phyloP scores from a whole-genome alignment of 192 early-diverging fungal genomes.

The Coemansia interrupta region DNA sequence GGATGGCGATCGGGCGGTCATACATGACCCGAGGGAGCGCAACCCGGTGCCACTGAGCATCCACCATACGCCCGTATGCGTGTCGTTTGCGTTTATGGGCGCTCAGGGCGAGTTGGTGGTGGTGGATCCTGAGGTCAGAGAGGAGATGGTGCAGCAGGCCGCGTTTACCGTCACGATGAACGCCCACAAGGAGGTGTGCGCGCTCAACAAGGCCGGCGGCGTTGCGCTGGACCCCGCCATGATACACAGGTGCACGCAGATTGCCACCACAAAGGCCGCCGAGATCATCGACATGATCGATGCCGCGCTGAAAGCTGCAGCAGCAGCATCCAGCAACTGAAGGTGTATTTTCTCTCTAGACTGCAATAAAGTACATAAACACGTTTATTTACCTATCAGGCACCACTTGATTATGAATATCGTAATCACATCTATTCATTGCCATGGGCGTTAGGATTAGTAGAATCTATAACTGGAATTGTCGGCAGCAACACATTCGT shows the following conservation, averaged over 20 bases:
- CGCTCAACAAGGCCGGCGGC: slow-evolving; percentile 88
- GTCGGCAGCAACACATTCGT: too few species aligned
- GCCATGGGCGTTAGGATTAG: too few species aligned
- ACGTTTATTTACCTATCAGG: too few species aligned
- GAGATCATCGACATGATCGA: slow-evolving; percentile 76
- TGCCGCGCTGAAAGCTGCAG: slow-evolving; percentile 61
- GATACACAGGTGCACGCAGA: slow-evolving; percentile 76
- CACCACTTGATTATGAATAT: too few species aligned
- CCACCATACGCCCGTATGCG: slow-evolving; percentile 92
- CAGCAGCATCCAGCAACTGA: too few species aligned
- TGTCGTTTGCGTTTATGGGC: slow-evolving; percentile 91
- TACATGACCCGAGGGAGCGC: slow-evolving; percentile 77
- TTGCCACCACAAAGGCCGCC: slow-evolving; percentile 62
- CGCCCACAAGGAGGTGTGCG: slow-evolving; percentile 87
- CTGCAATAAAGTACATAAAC: too few species aligned
- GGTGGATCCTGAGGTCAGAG: slow-evolving; percentile 80
- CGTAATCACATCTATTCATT: too few species aligned
- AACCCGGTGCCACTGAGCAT: slow-evolving; percentile 92
- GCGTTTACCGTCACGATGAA: slow-evolving; percentile 89
- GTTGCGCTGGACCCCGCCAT: slow-evolving; percentile 68
- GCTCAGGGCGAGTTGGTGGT: slow-evolving; percentile 59
- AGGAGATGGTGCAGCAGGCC: slow-evolving; percentile 81
- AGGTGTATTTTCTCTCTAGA: too few species aligned
- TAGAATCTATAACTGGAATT: too few species aligned
- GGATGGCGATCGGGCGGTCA: slow-evolving; percentile 81